These are phyloP conservation scores for Francoa sonchifolia DNA, from an alignment of 441 rosid species.

Conservation along the genomic window DNA sequence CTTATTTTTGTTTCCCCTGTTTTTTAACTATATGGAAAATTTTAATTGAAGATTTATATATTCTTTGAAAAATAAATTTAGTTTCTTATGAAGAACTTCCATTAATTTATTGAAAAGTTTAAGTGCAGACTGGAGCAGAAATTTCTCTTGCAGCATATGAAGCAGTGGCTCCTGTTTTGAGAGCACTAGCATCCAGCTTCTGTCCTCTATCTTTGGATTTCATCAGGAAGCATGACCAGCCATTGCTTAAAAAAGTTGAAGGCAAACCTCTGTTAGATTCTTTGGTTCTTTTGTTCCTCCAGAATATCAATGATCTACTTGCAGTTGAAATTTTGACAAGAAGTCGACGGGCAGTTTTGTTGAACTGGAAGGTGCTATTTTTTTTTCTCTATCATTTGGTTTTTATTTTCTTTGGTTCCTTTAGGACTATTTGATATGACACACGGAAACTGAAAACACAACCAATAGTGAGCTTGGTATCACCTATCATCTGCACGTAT, in stretches of 20 bases:
- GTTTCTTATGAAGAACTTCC: constrained; percentile 6
- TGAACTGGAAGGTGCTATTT: constrained; percentile 68
- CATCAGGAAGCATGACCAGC: constrained; percentile 27
- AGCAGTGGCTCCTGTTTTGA: constrained; percentile 50
- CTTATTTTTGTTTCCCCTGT: no score
- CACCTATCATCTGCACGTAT: no score
- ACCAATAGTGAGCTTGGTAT: background rate
- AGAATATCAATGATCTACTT: constrained; percentile 60
- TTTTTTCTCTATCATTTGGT: background rate
- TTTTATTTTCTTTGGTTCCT: constrained; percentile 1
- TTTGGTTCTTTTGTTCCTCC: constrained; percentile 55
- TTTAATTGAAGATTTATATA: no score
- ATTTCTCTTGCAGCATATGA: constrained; percentile 70
- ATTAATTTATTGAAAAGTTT: constrained; percentile 20
- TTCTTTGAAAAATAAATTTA: constrained; percentile 3
- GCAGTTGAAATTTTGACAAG: constrained; percentile 58
- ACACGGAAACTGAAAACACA: background rate
- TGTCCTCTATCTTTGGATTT: constrained; percentile 42
- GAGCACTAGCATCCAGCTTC: constrained; percentile 33
- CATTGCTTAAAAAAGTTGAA: constrained; percentile 22
- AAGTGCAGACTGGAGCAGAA: constrained; percentile 64
- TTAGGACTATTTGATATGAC: background rate
- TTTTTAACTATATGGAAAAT: no score
- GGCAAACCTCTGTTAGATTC: constrained; percentile 45
- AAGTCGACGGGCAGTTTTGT: constrained; percentile 64